phyloP scores from a whole-genome alignment of 2,329 filamentous ascomycete genomes.

The Cladobotryum mycophilum region DNA sequence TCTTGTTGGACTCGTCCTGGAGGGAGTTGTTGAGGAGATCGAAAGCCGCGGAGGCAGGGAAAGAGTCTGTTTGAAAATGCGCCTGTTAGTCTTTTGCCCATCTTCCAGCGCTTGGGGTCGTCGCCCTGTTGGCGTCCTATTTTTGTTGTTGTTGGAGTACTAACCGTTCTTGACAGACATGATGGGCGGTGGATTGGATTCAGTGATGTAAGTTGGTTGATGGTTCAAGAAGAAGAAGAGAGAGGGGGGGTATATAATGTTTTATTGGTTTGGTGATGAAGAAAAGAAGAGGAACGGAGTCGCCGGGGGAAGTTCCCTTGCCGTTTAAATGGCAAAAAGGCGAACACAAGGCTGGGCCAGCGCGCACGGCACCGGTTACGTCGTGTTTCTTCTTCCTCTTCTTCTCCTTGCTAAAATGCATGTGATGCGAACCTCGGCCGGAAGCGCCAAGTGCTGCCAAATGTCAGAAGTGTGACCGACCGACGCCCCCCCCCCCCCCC shows the following conservation, averaged over 20 bases:
- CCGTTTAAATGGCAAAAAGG: too few species aligned
- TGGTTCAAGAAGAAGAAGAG: too few species aligned
- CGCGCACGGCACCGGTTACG: too few species aligned
- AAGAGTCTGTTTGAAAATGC: constrained; percentile 54
- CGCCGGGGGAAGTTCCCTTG: too few species aligned
- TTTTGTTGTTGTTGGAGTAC: constrained; percentile 19
- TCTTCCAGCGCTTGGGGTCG: background rate
- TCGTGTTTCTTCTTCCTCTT: too few species aligned
- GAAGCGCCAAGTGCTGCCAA: constrained; percentile 12
- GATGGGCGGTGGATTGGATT: constrained; percentile 26
- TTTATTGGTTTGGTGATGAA: too few species aligned
- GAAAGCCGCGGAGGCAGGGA: constrained; percentile 87
- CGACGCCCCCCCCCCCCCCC: too few species aligned
- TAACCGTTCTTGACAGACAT: constrained; percentile 73
- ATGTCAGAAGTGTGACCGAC: too few species aligned
- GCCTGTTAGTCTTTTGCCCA: background rate
- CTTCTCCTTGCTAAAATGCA: constrained; percentile 13
- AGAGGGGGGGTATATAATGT: too few species aligned
- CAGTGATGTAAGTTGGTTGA: too few species aligned
- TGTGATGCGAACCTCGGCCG: constrained; percentile 29
- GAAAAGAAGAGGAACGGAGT: too few species aligned
- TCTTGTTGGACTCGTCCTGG: constrained; percentile 62
- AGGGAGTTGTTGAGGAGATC: constrained; percentile 77
- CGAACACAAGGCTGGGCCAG: too few species aligned
- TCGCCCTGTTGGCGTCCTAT: background rate